These are phyloP conservation scores for Ammopiptanthus mongolicus DNA, from an alignment of 306 rosid species.

Conservation along the genomic window DNA sequence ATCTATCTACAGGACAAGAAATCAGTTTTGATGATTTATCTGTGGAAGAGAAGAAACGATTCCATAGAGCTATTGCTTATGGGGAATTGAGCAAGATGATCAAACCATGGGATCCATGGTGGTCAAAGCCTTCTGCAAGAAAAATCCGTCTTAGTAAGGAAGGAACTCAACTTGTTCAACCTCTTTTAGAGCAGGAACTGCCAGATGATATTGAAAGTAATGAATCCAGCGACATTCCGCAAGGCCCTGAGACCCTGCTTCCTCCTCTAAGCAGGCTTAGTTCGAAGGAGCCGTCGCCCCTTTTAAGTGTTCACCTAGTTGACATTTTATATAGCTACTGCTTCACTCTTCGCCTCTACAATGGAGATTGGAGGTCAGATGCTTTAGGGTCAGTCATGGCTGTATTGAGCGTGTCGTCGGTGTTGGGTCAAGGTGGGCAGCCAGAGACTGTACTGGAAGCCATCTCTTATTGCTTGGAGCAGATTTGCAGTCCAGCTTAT, in stretches of 20 bases:
- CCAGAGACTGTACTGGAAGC: slow-evolving; percentile 68
- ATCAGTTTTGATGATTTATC: slow-evolving; percentile 74
- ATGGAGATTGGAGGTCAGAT: slow-evolving; percentile 83
- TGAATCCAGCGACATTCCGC: slow-evolving; percentile 53
- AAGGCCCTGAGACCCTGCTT: slow-evolving; percentile 62
- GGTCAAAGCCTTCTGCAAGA: slow-evolving; percentile 73
- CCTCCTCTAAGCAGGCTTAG: slow-evolving; percentile 71
- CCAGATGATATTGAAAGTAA: slow-evolving; percentile 24
- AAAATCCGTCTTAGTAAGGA: slow-evolving; percentile 62
- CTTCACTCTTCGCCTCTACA: slow-evolving; percentile 79
- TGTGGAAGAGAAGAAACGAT: slow-evolving; percentile 68
- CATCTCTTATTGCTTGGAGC: slow-evolving; percentile 71
- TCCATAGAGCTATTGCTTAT: slow-evolving; percentile 73
- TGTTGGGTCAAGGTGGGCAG: slow-evolving; percentile 64
- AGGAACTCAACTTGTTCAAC: slow-evolving; percentile 81
- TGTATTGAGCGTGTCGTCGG: slow-evolving; percentile 63
- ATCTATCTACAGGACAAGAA: slow-evolving; percentile 54
- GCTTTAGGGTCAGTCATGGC: slow-evolving; percentile 62
- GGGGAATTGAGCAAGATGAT: slow-evolving; percentile 92
- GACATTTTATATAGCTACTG: slow-evolving; percentile 76
- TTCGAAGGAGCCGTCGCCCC: slow-evolving; percentile 70
- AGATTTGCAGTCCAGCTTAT: slow-evolving; percentile 69
- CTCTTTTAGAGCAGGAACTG: slow-evolving; percentile 33
- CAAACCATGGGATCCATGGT: slow-evolving; percentile 98
- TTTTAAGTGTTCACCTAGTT: slow-evolving; percentile 68